phyloP scores from a whole-genome alignment of 2,329 filamentous ascomycete genomes.

The Xylariaceae sp. region DNA sequence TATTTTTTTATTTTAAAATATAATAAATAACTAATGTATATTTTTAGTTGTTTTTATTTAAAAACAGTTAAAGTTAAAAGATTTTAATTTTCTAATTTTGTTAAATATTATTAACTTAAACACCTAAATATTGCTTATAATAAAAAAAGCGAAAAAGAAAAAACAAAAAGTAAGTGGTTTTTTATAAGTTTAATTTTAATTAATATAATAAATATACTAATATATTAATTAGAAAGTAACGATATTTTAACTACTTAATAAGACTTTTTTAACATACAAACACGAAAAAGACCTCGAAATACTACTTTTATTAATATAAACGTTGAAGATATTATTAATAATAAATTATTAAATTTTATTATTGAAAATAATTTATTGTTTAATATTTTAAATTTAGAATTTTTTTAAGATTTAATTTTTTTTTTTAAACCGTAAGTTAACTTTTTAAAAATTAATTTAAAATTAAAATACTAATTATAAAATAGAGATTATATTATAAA shows the following conservation, averaged over 20 bases:
- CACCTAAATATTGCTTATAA: background rate
- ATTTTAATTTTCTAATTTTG: background rate
- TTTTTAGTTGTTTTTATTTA: background rate
- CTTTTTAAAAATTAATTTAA: background rate
- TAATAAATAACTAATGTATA: too few relatives aligned
- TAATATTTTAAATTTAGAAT: background rate
- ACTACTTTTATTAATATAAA: background rate
- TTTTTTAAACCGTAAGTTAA: background rate
- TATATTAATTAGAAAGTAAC: background rate
- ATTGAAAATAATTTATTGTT: conserved; percentile 1
- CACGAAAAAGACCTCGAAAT: background rate
- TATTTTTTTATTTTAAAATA: background rate
- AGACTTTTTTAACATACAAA: background rate
- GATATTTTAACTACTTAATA: background rate
- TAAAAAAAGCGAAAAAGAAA: background rate
- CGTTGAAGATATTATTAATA: background rate
- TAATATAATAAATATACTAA: background rate
- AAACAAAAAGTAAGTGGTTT: background rate
- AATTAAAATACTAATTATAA: conserved; percentile 1
- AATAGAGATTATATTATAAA: background rate
- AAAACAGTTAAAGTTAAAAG: background rate
- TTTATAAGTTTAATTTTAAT: background rate
- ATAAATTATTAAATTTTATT: conserved; percentile 11
- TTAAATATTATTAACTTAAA: background rate
- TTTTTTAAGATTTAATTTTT: background rate